Percentiles rank a stretch among this genome's conserved stretches.
Evolutionary conservation across 2,329 filamentous ascomycete species (phyloP).

Genomic region (Xylariaceae sp.): DNA sequence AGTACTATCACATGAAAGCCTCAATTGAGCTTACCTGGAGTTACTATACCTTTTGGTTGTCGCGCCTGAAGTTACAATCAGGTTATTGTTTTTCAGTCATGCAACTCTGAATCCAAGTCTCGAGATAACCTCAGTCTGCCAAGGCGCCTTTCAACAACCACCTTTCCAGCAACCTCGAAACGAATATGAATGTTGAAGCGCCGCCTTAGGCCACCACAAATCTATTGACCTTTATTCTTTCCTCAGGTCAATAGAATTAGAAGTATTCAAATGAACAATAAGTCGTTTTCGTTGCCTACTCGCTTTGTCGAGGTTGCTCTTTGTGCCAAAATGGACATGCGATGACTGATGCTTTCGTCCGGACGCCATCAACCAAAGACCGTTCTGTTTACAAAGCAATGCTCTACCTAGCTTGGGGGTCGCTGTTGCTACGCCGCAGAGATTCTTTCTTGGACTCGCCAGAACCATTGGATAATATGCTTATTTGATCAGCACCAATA

Average conservation of each 20-base stretch:
- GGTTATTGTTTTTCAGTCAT: not conserved
- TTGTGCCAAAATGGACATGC: not conserved
- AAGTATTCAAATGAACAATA: slow-evolving; percentile 2
- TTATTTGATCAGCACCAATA: not conserved
- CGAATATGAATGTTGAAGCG: not conserved
- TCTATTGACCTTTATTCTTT: not conserved
- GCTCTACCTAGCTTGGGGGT: not conserved
- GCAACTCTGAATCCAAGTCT: not conserved
- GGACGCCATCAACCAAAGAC: not conserved
- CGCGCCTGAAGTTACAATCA: not conserved
- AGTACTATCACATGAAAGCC: not conserved
- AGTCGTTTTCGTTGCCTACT: not conserved
- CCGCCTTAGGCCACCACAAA: not conserved
- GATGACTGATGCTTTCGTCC: slow-evolving; percentile 17
- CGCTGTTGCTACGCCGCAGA: not conserved
- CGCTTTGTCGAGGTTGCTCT: slow-evolving; percentile 13
- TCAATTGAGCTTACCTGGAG: not conserved
- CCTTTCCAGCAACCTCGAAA: not conserved
- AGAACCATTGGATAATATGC: not conserved
- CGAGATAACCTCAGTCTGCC: not conserved
- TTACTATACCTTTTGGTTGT: not conserved
- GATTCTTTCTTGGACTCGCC: not conserved
- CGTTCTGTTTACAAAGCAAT: slow-evolving; percentile 10
- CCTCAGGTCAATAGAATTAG: not conserved
- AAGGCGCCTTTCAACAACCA: not conserved